Conservation (phyloP, 768 basidiomycete genomes). For the Suillus ampliporus region DNA sequence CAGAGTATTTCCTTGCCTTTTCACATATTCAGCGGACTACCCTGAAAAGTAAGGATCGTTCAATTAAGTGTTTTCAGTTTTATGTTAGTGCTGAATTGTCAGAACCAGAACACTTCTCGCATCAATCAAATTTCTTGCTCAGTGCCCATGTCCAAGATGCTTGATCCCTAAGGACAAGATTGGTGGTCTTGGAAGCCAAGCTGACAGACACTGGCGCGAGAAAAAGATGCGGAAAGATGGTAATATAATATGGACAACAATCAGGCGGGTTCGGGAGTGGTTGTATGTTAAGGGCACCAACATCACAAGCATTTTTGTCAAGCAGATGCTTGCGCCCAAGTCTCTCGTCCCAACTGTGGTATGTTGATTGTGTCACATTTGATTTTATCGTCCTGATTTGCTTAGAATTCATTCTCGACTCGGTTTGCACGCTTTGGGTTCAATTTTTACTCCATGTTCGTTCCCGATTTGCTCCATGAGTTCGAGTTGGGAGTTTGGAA, state of each 20-base stretch:
- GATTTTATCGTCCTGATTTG: no score
- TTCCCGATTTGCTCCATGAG: conserved; percentile 40
- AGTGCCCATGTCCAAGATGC: conserved; percentile 30
- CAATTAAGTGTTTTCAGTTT: no score
- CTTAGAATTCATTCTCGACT: conserved; percentile 40
- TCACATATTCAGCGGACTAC: conserved; percentile 37
- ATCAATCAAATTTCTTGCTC: conserved; percentile 23
- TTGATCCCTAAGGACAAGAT: conserved; percentile 16
- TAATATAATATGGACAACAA: background rate
- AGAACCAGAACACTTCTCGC: conserved; percentile 26
- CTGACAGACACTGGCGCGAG: conserved; percentile 6
- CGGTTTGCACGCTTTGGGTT: conserved; percentile 25
- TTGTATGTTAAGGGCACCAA: conserved; percentile 14
- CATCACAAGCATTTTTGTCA: conserved; percentile 3
- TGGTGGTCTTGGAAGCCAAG: conserved; percentile 14
- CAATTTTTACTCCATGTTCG: conserved; percentile 32
- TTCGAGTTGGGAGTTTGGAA: conserved; percentile 44
- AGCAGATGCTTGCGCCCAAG: background rate
- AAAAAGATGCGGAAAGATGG: conserved; percentile 6
- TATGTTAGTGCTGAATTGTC: background rate
- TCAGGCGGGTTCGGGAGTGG: conserved; percentile 9
- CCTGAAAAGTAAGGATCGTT: conserved; percentile 35
- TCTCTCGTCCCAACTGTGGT: conserved; percentile 27
- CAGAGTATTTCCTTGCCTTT: conserved; percentile 23
- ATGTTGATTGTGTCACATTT: background rate